Evolutionary conservation across 1,284 basidiomycete genomes (phyloP), one percentile per base, ranked within the genome.

Genomic region (Wallemia mellicola): DNA sequence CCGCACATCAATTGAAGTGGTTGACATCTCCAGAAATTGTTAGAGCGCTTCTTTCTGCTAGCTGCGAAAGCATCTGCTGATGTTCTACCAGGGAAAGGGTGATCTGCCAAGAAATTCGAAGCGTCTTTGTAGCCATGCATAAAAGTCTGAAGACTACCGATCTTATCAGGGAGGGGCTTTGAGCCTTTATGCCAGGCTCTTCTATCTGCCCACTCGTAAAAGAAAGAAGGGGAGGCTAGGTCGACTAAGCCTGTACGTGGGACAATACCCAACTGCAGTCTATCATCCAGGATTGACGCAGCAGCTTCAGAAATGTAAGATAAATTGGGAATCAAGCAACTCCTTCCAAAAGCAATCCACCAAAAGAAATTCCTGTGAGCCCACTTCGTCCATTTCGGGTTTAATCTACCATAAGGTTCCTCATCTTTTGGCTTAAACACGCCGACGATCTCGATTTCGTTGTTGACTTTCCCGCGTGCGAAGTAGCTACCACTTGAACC

Each of bases 341-440:
- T 27, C 25, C 25, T 75, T 22, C 86, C 85, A 64, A 87, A 86
- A n/a, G 58, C 60, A 22, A 60, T 38, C 59, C 60, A 62, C 28
- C 28, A 33, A 17, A 61, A 58, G 56, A 88, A 81, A 68, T 85
- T 80, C 62, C 84, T 77, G 70, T 88, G 86, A 17, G 87, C 69
- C 84, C 84, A 87, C 73, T 88, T 87, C n/a, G 81, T 85, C 7
- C 84, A 85, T 79, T 87, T 69, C 0, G 85, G 85, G 67, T 88
- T 88, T 24, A 86, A 72, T 30, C 79, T 74, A 27, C 83, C 83
- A 65, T 86, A 86, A 2, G 48, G 59, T 9, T 87, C 85, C 68
- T 88, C 86, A 65, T 88, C 86, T 67, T 87, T 86, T 1, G 86
- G 86, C 67, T 89, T 87, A 70, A 88, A 88, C 2, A 88, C 82